Percentiles rank a stretch among this genome's conserved stretches.
Evolutionary conservation across 768 basidiomycete species (phyloP).

Genomic region (Astraeus odoratus): DNA sequence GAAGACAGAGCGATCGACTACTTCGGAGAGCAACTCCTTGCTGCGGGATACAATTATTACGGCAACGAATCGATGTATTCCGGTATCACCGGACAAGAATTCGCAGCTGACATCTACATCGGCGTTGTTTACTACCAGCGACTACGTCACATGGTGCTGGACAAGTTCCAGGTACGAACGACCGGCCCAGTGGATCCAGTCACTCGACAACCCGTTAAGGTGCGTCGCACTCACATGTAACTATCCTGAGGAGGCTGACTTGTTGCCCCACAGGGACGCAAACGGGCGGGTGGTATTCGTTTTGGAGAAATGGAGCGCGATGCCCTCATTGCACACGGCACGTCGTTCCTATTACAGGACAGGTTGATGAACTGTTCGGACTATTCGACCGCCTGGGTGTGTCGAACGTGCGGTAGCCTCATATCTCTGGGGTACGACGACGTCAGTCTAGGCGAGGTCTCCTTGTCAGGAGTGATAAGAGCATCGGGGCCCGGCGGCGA

Average conservation of each 20-base stretch:
- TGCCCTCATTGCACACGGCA: conserved; percentile 96
- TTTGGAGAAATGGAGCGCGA: conserved; percentile 99
- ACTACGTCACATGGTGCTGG: conserved; percentile 97
- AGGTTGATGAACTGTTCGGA: conserved; percentile 99
- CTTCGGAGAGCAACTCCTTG: conserved; percentile 90
- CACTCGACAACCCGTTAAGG: conserved; percentile 96
- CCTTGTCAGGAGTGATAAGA: conserved; percentile 44
- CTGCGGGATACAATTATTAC: conserved; percentile 97
- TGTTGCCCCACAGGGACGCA: conserved; percentile 63
- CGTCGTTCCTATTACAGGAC: conserved; percentile 97
- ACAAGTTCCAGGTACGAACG: conserved; percentile 99
- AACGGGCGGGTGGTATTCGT: conserved; percentile 96
- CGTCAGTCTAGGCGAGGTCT: conserved; percentile 60
- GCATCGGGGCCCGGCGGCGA: conserved; percentile 78
- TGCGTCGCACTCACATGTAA: conserved; percentile 31
- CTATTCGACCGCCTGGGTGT: conserved; percentile 99
- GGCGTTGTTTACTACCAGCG: conserved; percentile 99
- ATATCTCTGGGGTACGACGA: conserved; percentile 97
- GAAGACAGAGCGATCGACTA: conserved; percentile 96
- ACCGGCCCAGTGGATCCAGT: conserved; percentile 95
- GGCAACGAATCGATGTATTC: conserved; percentile 99
- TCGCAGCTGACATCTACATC: conserved; percentile 96
- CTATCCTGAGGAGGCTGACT: too few species aligned
- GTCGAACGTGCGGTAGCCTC: conserved; percentile 90
- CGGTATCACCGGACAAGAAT: conserved; percentile 97